phyloP scores from a whole-genome alignment of 2,329 filamentous ascomycete species.

The Trichoderma oligosporum region DNA sequence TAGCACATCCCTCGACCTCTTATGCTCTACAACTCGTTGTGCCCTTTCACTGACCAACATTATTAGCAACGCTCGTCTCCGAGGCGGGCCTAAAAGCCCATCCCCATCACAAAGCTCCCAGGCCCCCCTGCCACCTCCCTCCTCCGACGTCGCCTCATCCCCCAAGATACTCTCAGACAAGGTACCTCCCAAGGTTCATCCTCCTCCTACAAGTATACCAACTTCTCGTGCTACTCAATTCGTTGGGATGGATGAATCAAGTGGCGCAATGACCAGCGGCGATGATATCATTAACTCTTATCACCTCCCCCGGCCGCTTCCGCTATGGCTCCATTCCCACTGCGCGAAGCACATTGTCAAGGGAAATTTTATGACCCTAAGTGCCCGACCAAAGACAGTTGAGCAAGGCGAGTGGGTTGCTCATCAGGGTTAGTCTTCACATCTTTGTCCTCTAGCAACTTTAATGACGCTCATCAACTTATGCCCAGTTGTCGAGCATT shows the following conservation, averaged over 20 bases:
- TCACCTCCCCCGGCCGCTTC: conserved; percentile 63
- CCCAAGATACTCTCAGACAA: conserved; percentile 37
- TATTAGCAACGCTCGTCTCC: conserved; percentile 54
- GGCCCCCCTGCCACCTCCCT: conserved; percentile 34
- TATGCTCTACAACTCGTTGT: not conserved
- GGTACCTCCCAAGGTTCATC: conserved; percentile 56
- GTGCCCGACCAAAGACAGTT: conserved; percentile 86
- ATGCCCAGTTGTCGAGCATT: conserved; percentile 81
- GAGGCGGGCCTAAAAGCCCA: conserved; percentile 54
- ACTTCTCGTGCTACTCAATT: conserved; percentile 62
- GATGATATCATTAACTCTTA: conserved; percentile 58
- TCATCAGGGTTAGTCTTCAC: conserved; percentile 69
- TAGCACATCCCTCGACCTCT: not conserved
- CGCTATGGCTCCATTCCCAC: conserved; percentile 70
- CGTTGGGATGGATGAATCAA: conserved; percentile 64
- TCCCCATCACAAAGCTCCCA: conserved; percentile 46
- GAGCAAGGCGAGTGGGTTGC: conserved; percentile 95
- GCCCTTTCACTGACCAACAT: not conserved
- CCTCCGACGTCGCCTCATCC: conserved; percentile 36
- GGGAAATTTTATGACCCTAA: conserved; percentile 95
- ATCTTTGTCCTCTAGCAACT: conserved; percentile 5
- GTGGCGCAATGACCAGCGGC: conserved; percentile 44
- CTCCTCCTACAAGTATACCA: conserved; percentile 59
- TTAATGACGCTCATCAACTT: conserved; percentile 10
- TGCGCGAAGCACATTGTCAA: conserved; percentile 87